phyloP scores from a whole-genome alignment of 441 rosid genomes.

The California macrophylla region DNA sequence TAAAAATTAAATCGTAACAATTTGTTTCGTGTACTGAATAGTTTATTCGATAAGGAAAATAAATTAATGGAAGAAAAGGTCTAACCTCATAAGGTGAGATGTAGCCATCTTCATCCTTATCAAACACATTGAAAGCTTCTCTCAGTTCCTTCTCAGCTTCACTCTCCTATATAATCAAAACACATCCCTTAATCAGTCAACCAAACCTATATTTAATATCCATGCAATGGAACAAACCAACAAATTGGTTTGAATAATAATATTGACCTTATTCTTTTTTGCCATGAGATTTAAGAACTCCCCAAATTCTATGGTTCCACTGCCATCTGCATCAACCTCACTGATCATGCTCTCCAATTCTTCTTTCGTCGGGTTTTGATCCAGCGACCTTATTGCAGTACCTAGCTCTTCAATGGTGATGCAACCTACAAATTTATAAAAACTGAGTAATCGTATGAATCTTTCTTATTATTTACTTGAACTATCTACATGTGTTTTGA shows the following conservation, averaged over 20 bases:
- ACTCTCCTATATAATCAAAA: conserved; percentile 24
- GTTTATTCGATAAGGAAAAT: neutral
- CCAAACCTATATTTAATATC: neutral
- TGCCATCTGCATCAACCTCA: conserved; percentile 34
- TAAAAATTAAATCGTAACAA: too few relatives aligned
- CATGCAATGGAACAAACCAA: neutral
- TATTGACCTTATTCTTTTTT: conserved; percentile 33
- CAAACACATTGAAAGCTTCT: conserved; percentile 62
- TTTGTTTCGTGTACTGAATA: too few relatives aligned
- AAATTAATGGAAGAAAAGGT: neutral
- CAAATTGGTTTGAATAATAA: neutral
- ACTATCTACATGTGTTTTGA: too few relatives aligned
- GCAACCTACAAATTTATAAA: conserved; percentile 23
- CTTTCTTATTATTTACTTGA: too few relatives aligned
- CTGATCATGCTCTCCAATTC: conserved; percentile 41
- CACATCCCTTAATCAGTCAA: neutral
- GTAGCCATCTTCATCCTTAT: conserved; percentile 52
- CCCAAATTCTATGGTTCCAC: conserved; percentile 32
- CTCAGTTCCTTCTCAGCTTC: conserved; percentile 39
- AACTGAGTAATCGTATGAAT: neutral
- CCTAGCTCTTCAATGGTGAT: conserved; percentile 43
- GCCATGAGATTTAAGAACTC: conserved; percentile 45
- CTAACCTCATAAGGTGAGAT: conserved; percentile 49
- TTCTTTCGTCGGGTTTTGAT: conserved; percentile 36
- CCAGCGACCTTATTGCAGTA: conserved; percentile 28